These are phyloP conservation scores for Agarophyton chilense DNA, from an alignment of 23 red algal species.

Conservation along the genomic window DNA sequence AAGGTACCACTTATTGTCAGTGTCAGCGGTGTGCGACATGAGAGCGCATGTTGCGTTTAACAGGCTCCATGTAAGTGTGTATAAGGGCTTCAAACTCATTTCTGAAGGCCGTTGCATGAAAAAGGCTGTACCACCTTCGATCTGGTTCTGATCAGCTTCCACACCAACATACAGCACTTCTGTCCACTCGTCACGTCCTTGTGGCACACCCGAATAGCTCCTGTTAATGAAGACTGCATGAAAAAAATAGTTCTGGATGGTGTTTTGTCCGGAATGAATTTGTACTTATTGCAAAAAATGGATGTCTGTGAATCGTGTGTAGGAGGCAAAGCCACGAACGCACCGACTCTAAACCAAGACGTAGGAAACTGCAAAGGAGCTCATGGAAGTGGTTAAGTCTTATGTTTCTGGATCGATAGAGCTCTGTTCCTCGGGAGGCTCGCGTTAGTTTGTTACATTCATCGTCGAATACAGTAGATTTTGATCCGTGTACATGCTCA, in stretches of 20 bases:
- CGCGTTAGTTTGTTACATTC: conserved; percentile 44
- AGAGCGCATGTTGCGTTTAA: too few species aligned
- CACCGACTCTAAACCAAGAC: conserved; percentile 27
- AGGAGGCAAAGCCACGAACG: background rate
- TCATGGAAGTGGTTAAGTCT: conserved; percentile 2
- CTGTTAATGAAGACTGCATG: conserved; percentile 25
- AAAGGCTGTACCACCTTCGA: too few species aligned
- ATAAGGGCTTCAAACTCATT: too few species aligned
- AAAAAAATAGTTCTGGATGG: background rate
- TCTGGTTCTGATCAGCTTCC: background rate
- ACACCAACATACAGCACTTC: background rate
- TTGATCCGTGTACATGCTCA: conserved; percentile 16
- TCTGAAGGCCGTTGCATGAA: too few species aligned
- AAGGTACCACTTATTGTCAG: too few species aligned
- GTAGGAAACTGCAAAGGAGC: background rate
- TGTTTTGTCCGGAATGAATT: background rate
- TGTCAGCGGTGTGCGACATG: too few species aligned
- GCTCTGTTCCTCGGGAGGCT: too few species aligned
- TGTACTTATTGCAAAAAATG: background rate
- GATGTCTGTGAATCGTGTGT: conserved; percentile 31
- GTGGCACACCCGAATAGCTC: conserved; percentile 37
- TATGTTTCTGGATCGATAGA: conserved; percentile 17
- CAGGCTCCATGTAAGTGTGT: too few species aligned
- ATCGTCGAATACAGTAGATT: conserved; percentile 17
- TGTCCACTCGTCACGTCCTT: background rate